Conservation (phyloP, 192 early-diverging fungal species). For the Cladochytrium replicatum region DNA sequence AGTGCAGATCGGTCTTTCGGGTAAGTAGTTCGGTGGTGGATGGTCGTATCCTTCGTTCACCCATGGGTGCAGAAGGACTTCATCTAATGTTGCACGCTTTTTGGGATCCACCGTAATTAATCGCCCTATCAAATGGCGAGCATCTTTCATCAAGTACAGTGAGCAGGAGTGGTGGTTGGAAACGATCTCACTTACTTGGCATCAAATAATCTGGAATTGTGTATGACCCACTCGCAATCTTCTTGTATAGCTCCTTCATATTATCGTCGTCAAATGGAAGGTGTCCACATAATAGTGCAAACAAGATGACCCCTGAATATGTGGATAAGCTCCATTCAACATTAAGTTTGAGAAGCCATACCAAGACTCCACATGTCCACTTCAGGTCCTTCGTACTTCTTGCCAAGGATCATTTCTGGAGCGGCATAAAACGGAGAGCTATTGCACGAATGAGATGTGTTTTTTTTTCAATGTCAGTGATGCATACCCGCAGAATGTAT, state of each 20-base stretch:
- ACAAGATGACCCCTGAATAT: conserved; percentile 65
- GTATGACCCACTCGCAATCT: conserved; percentile 63
- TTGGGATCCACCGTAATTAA: conserved; percentile 66
- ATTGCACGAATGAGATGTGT: conserved; percentile 38
- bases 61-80: conserved; percentile 66
- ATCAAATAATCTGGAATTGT: conserved; percentile 46
- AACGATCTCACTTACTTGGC: conserved; percentile 31
- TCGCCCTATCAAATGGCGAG: conserved; percentile 50
- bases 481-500: conserved; percentile 53
- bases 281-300: conserved; percentile 74
- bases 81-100: conserved; percentile 54
- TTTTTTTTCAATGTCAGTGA: conserved; percentile 35
- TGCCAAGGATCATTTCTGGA: conserved; percentile 75
- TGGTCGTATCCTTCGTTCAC: conserved; percentile 61
- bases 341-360: conserved; percentile 4
- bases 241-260: conserved; percentile 72
- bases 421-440: conserved; percentile 71
- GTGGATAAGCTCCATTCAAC: too few relatives aligned
- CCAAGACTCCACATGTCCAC: conserved; percentile 78
- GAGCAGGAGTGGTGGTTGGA: conserved; percentile 52
- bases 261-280: conserved; percentile 80
- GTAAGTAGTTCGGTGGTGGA: conserved; percentile 56
- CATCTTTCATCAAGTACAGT: conserved; percentile 10
- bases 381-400: conserved; percentile 74
- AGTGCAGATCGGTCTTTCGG: conserved; percentile 24